These are phyloP conservation scores for Solanum appendiculatum DNA, from an alignment of 257 asterid species.

Conservation along the genomic window DNA sequence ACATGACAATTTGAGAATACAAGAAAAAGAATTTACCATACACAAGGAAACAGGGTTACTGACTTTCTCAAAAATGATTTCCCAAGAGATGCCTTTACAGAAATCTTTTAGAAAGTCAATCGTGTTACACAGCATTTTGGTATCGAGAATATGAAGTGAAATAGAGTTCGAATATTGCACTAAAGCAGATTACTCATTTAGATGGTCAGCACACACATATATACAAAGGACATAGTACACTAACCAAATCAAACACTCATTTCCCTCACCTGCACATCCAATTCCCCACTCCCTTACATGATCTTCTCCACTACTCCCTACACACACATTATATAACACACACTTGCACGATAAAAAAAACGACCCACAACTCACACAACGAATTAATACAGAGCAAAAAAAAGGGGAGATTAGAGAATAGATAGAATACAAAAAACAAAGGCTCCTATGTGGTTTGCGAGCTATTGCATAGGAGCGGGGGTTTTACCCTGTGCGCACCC, in stretches of 20 bases:
- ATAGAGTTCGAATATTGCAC: background rate
- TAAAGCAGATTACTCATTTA: background rate
- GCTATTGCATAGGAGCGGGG: too few species aligned
- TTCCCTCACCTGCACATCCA: background rate
- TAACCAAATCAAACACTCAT: background rate
- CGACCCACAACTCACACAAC: background rate
- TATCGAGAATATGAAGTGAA: background rate
- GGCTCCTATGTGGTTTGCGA: too few species aligned
- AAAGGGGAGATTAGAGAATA: background rate
- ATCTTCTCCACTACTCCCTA: background rate
- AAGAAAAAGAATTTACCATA: background rate
- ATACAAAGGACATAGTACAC: background rate
- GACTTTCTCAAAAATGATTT: background rate
- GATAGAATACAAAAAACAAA: background rate
- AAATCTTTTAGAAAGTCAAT: background rate
- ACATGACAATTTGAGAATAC: background rate
- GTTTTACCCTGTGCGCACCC: too few species aligned
- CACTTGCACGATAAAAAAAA: background rate
- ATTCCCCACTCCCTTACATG: background rate
- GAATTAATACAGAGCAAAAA: background rate
- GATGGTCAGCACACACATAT: background rate
- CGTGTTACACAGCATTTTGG: background rate
- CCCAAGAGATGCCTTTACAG: background rate
- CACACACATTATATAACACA: background rate
- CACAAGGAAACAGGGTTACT: background rate